Conservation (phyloP, 768 basidiomycete genomes). For the Hericium alpestre region DNA sequence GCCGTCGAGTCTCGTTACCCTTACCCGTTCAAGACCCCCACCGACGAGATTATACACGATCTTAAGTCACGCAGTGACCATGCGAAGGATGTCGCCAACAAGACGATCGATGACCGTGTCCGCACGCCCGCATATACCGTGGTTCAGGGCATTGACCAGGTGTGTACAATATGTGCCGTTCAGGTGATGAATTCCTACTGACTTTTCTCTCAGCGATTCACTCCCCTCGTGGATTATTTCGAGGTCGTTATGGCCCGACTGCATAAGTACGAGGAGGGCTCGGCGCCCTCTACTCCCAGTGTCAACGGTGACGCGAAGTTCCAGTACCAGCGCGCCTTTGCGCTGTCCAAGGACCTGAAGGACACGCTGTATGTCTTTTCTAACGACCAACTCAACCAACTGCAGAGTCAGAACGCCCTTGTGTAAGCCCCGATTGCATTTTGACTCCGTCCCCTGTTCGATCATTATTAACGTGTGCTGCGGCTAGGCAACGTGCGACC, state of each 20-base stretch:
- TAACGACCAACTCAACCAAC: constrained; percentile 58
- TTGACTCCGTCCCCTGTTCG: background rate
- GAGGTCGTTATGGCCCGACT: constrained; percentile 40
- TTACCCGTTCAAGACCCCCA: constrained; percentile 63
- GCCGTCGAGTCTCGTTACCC: constrained; percentile 64
- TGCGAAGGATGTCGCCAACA: constrained; percentile 44
- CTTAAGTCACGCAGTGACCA: constrained; percentile 50
- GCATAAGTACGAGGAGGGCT: constrained; percentile 29
- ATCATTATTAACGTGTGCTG: constrained; percentile 2
- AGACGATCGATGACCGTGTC: constrained; percentile 57
- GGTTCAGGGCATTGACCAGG: constrained; percentile 65
- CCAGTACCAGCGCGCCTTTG: constrained; percentile 68
- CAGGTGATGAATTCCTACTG: constrained; percentile 9
- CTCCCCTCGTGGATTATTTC: constrained; percentile 68
- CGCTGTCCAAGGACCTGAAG: constrained; percentile 52
- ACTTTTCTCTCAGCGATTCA: constrained; percentile 37
- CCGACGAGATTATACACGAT: constrained; percentile 56
- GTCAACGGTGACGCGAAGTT: constrained; percentile 41
- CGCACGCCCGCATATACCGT: constrained; percentile 51
- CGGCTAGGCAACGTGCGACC: constrained; percentile 52
- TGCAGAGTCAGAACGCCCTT: constrained; percentile 54
- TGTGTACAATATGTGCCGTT: constrained; percentile 19
- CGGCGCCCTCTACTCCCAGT: constrained; percentile 24
- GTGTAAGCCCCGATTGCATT: constrained; percentile 33
- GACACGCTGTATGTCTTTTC: constrained; percentile 58